These are phyloP conservation scores for Stromatinia cepivora DNA, from an alignment of 2,329 filamentous ascomycete genomes.

Conservation along the genomic window DNA sequence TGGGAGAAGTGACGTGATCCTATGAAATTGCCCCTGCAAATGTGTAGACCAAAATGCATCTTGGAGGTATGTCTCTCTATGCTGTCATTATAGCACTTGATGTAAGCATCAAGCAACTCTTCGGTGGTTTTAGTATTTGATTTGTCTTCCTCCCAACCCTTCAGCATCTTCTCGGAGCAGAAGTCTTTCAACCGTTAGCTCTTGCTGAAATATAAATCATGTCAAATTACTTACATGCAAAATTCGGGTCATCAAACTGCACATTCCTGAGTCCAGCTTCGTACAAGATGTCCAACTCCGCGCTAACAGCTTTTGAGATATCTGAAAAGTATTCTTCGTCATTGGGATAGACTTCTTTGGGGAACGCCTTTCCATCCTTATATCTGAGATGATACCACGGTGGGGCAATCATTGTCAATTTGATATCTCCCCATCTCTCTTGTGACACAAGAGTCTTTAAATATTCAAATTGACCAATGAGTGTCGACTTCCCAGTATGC, in stretches of 20 bases:
- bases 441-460: constrained; percentile 59
- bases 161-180: constrained; percentile 70
- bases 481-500: constrained; percentile 47
- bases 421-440: constrained; percentile 63
- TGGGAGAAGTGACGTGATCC: constrained; percentile 66
- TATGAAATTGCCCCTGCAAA: constrained; percentile 71
- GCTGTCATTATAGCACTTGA: constrained; percentile 73
- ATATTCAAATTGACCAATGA: constrained; percentile 58
- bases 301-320: constrained; percentile 54
- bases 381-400: constrained; percentile 70
- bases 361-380: constrained; percentile 53
- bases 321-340: constrained; percentile 56
- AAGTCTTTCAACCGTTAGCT: constrained; percentile 50
- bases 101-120: constrained; percentile 72
- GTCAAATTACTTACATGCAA: constrained; percentile 49
- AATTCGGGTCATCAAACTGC: constrained; percentile 58
- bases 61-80: constrained; percentile 63
- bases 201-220: constrained; percentile 23
- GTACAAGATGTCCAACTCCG: constrained; percentile 54
- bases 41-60: constrained; percentile 76
- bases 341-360: constrained; percentile 50
- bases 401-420: constrained; percentile 68
- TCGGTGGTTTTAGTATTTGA: constrained; percentile 63
- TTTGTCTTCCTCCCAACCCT: constrained; percentile 61
- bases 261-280: constrained; percentile 55